Evolutionary conservation across 192 early-diverging fungal species (phyloP), one percentile per base, ranked within the genome.

Genomic region (Coemansia brasiliensis): DNA sequence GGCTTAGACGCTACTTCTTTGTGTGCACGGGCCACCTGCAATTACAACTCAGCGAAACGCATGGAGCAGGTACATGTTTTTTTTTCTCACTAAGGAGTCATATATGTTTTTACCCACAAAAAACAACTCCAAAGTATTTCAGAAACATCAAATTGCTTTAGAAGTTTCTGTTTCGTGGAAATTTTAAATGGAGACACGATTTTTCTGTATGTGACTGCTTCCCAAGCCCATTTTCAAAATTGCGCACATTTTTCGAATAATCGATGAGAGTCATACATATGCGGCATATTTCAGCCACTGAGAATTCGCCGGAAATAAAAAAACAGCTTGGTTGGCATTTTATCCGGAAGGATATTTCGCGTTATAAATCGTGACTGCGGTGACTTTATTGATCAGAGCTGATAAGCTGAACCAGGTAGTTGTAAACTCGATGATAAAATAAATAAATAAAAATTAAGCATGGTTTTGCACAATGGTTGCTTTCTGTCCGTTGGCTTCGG

Each of bases 401-500:
- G 32, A 35, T 35, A 35, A 35, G 32, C 2, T 35, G 7, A 10
- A 10, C 32, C 32, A n/a, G n/a, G n/a, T n/a, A n/a, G n/a, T n/a
- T n/a, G n/a, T n/a, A n/a, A n/a, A n/a, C n/a, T n/a, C n/a, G n/a
- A n/a, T n/a, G n/a, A n/a, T n/a, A n/a, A n/a, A n/a, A 35, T 35
- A 9, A 35, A 35, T 29, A 7, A 7, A 35, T 9, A 21, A 12
- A 46, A 27, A 25, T n/a, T 62, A 73, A 22, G 59, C 70, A 42
- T 73, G 57, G 70, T 73, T 73, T 56, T 73, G 70, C 32, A 73
- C 59, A 39, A 73, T 38, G 38, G 70, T 67, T 11, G 70, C 54
- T 52, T 62, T 62, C 59, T 61, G 59, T 12, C 9, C 50, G 39
- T 20, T 39, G 18, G 52, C 15, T 39, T 53, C 39, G 15, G 44